Evolutionary conservation across 2,329 filamentous ascomycete species (phyloP), one percentile per base, ranked within the genome.

Genomic region (Pseudogymnoascus verrucosus): DNA sequence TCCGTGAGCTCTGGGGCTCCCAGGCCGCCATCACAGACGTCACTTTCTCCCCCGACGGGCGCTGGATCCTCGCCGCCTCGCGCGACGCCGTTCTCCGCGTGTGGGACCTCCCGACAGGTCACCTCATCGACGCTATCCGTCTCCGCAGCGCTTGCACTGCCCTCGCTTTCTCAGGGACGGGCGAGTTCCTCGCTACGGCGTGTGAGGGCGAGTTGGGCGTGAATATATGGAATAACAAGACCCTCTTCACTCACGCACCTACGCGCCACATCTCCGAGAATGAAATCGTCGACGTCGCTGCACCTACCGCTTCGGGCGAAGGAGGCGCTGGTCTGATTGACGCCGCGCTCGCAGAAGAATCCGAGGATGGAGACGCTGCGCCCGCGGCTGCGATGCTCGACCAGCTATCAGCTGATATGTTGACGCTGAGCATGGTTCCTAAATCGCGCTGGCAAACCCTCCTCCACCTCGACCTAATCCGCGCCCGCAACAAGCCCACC

Each of bases 191-290:
- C n/a, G 95, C 95, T 3, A 95, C 93, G 3, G 89, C 92, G 0
- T 87, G 92, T 62, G 86, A 91, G 62, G 89, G 89, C 64, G 86
- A 88, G 67, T 84, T 96, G 1, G 95, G 95, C 11, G 88, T 99
- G n/a, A 88, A 91, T 69, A 85, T 99, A 59, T 99, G 95, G 93
- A 97, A 91, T 21, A 99, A 99, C 76, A 90, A 90, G 71, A 89
- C 89, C 0, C 80, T 98, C 1, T 99, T 96, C 79, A 90, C 88
- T 63, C 92, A 96, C 69, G 86, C 96, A 0, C 88, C 93, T 0
- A 96, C 92, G 0, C 83, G 89, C 19, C 90, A 95, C 69, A 89
- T 99, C 64, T 88, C 89, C 3, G 91, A 96, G 67, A 82, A 85
- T 63, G 87, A 91, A 57, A 85, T 96, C 47, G 79, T 79, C 6